Evolutionary conservation across 352 stramenopile genomes (phyloP).

Genomic region (Pythium sukuiense): DNA sequence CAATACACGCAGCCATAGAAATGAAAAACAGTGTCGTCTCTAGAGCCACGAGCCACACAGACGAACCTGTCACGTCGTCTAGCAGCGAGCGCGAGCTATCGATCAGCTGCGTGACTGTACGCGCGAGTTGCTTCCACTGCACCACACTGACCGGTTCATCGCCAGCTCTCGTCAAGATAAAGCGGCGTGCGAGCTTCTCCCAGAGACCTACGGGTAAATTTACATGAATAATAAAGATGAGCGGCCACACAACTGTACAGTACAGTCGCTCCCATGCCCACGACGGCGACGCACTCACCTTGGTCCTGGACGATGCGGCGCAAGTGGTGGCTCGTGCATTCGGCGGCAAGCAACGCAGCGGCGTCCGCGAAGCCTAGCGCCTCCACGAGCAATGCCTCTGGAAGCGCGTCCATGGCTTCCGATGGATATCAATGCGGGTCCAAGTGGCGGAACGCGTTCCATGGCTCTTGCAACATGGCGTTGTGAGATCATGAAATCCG

Average conservation of each 20-base stretch:
- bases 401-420: constrained; percentile 4
- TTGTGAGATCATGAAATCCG: too few relatives aligned
- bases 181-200: neutral
- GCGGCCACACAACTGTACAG: neutral
- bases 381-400: neutral
- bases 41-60: too few relatives aligned
- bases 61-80: neutral
- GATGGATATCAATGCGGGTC: too few relatives aligned
- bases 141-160: neutral
- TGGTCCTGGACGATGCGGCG: neutral
- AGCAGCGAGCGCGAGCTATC: neutral
- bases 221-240: too few relatives aligned
- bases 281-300: too few relatives aligned
- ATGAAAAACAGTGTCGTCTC: too few relatives aligned
- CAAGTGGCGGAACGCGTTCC: too few relatives aligned
- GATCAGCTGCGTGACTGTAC: neutral
- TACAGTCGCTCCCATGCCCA: too few relatives aligned
- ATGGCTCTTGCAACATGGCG: too few relatives aligned
- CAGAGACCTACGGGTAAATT: too few relatives aligned
- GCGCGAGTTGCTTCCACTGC: neutral
- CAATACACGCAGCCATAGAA: too few relatives aligned
- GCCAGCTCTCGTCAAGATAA: neutral
- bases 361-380: neutral
- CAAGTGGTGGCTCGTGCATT: neutral
- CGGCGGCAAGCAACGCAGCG: constrained; percentile 5